These are phyloP conservation scores for Periconia digitata DNA, from an alignment of 2,329 filamentous ascomycete species.

Conservation along the genomic window DNA sequence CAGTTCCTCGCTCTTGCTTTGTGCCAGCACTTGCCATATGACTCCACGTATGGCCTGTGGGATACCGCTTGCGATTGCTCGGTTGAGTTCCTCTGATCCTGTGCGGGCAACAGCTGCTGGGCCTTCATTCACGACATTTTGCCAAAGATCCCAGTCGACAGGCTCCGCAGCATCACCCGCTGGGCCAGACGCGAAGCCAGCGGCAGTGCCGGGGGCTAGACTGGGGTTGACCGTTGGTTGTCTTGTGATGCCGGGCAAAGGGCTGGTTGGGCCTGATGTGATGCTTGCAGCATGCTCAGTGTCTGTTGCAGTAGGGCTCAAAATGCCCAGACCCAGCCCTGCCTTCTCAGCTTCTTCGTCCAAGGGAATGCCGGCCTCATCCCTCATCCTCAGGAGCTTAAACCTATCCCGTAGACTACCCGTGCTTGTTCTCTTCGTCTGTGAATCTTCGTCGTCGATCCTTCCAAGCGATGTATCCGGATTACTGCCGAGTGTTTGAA, in stretches of 20 bases:
- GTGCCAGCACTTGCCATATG: conserved; percentile 95
- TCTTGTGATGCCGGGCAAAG: conserved; percentile 44
- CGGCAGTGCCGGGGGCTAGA: conserved; percentile 81
- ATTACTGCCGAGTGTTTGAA: conserved; percentile 77
- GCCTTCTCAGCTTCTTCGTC: conserved; percentile 50
- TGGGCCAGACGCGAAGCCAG: conserved; percentile 76
- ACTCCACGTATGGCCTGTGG: conserved; percentile 95
- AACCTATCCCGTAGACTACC: conserved; percentile 51
- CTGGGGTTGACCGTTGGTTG: conserved; percentile 67
- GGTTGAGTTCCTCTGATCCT: conserved; percentile 85
- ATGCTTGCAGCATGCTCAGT: conserved; percentile 35
- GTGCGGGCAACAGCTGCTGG: conserved; percentile 84
- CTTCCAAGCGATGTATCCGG: conserved; percentile 76
- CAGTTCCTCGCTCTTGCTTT: conserved; percentile 90
- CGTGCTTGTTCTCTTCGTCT: conserved; percentile 39
- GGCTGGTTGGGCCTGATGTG: conserved; percentile 27
- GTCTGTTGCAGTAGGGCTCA: conserved; percentile 49
- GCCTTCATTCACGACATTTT: conserved; percentile 91
- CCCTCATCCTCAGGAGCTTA: conserved; percentile 48
- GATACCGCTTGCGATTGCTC: conserved; percentile 89
- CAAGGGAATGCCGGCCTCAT: conserved; percentile 46
- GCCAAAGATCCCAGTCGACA: conserved; percentile 99
- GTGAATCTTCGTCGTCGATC: conserved; percentile 63
- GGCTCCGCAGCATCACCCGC: conserved; percentile 68
- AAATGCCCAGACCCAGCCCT: conserved; percentile 48